Evolutionary conservation across 768 basidiomycete genomes (phyloP), one percentile per base, ranked within the genome.

Genomic region (Vishniacozyma victoriae): DNA sequence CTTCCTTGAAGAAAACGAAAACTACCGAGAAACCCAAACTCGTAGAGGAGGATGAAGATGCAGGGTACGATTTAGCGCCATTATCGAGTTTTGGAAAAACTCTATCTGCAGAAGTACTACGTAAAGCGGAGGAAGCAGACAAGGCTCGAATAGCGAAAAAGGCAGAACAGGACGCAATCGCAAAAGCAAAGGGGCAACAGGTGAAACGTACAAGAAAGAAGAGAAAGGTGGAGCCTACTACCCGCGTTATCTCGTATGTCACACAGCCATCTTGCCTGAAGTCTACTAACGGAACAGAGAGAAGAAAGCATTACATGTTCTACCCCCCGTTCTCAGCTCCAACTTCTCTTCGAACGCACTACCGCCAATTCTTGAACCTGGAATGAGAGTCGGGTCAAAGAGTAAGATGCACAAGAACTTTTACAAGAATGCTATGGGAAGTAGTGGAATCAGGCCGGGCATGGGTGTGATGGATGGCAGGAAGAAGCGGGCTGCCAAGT

Each of bases 401-500:
- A 20, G 15, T 41, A n/a, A n/a, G 9, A n/a, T n/a, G 9, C 29
- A 33, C 9, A n/a, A 50, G n/a, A 43, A 38, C 26, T 58, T 58
- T 39, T 27, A 42, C 22, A 48, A 35, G 15, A 36, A 12, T 7
- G 57, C 57, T 7, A 58, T 58, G 57, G 39, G 37, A n/a, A 23
- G 14, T n/a, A 54, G 52, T 23, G 57, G 57, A 16, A 26, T 50
- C 5, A 31, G 50, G 25, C 57, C 57, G 15, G 49, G 52, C 55
- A 57, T 16, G 64, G 53, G 25, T 72, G 70, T 36, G 68, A 66
- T 11, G 70, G 70, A 15, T 72, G 70, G 50, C 48, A 53, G 18
- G 18, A 52, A 19, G 46, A 58, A 11, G 71, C 72, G 20, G 72
- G 72, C 50, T 71, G n/a, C n/a, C n/a, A n/a, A n/a, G n/a, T n/a